Evolutionary conservation across 2,329 filamentous ascomycete species (phyloP), one percentile per base, ranked within the genome.

Genomic region (Teratosphaeria epicoccoides): DNA sequence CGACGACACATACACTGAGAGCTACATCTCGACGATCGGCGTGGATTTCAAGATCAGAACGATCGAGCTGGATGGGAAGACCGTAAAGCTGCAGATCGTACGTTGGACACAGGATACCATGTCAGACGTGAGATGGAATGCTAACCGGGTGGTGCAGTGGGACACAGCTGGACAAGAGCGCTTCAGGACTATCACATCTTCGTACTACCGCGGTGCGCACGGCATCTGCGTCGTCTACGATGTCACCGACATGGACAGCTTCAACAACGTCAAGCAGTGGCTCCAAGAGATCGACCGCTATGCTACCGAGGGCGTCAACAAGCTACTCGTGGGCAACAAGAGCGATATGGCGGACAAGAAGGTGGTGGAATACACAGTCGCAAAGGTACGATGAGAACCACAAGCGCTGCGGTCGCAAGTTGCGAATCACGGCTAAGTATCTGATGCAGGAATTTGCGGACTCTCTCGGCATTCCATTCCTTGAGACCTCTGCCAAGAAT

Each of bases 211-310:
- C 70, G 93, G 93, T 67, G 93, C 93, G 62, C 93, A 97, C 76
- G 93, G 93, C 66, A 98, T 98, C 76, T 98, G 93, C 76, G 91
- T 98, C 63, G 93, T 98, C 71, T 98, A 97, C 81, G 93, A 98
- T 84, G 93, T 98, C 69, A 98, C 93, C 63, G 93, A 98, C 73
- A 96, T 97, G 91, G 93, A 97, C 73, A 95, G 88, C 25, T 98
- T 98, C 88, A 97, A 98, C 84, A 98, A 97, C 78, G 93, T 98
- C 67, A 97, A 98, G 87, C 93, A 98, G 80, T 98, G 93, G 93
- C 83, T 98, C 57, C 93, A 98, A 74, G 93, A 98, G 78, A 98
- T 98, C 66, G 93, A 98, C 78, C 85, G 93, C 72, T 97, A 98
- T 68, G 93, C 93, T 64, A 98, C 93, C 62, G 93, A 98, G 76